Evolutionary conservation across 768 basidiomycete genomes (phyloP).

Genomic region (Panaeolus papilionaceus): DNA sequence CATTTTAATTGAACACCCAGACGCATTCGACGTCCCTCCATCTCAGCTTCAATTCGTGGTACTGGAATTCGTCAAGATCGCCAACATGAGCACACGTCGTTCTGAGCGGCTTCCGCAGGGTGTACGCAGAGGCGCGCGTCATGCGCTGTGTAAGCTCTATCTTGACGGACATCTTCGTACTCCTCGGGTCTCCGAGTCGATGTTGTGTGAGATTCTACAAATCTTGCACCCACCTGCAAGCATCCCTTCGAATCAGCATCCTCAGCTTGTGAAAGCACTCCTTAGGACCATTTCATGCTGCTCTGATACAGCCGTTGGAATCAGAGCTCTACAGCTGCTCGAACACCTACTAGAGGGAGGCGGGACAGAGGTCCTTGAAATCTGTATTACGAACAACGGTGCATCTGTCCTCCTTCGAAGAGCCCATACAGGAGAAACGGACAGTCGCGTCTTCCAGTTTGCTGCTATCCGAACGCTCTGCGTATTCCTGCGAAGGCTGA

Average conservation of each 20-base stretch:
- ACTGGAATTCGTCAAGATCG: constrained; percentile 40
- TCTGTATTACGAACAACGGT: constrained; percentile 41
- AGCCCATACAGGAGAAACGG: constrained; percentile 39
- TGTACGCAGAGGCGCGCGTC: constrained; percentile 34
- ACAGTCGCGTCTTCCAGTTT: constrained; percentile 44
- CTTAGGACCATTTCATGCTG: constrained; percentile 37
- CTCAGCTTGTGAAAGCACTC: constrained; percentile 37
- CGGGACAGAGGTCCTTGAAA: constrained; percentile 32
- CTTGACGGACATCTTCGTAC: constrained; percentile 39
- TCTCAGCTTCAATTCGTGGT: constrained; percentile 38
- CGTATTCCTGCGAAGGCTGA: constrained; percentile 38
- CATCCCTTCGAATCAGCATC: constrained; percentile 32
- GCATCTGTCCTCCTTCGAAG: constrained; percentile 41
- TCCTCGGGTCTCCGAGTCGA: constrained; percentile 35
- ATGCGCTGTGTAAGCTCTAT: constrained; percentile 44
- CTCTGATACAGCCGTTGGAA: constrained; percentile 37
- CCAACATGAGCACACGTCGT: constrained; percentile 36
- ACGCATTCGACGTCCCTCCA: constrained; percentile 38
- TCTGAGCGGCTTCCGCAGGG: constrained; percentile 35
- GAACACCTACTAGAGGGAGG: constrained; percentile 37
- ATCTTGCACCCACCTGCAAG: constrained; percentile 39
- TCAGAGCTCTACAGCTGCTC: constrained; percentile 42
- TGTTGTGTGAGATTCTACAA: constrained; percentile 44
- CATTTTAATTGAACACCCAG: constrained; percentile 36
- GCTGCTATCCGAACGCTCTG: constrained; percentile 46